Evolutionary conservation across 1,139 yeast genomes (phyloP).

Genomic region (Blastobotrys serpentis): DNA sequence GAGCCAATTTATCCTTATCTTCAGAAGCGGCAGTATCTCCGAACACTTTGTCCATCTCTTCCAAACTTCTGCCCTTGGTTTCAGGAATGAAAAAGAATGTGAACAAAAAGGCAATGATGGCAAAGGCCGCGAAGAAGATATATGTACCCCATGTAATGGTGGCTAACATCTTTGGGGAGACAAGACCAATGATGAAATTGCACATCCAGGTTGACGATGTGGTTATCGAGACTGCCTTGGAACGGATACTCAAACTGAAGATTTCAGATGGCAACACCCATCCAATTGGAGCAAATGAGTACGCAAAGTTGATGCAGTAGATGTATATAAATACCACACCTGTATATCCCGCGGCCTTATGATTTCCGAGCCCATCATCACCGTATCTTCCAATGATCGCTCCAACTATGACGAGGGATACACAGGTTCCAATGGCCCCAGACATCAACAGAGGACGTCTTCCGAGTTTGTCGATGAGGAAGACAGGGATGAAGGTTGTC

Average conservation of each 20-base stretch:
- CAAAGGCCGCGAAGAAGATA: slow-evolving; percentile 18
- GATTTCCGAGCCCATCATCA: slow-evolving; percentile 15
- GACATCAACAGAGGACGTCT: slow-evolving; percentile 57
- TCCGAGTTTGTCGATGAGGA: slow-evolving; percentile 57
- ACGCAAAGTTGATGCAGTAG: slow-evolving; percentile 40
- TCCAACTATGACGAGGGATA: slow-evolving; percentile 18
- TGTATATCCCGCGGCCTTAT: slow-evolving; percentile 47
- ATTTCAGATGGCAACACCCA: slow-evolving; percentile 76
- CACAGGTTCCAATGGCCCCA: slow-evolving; percentile 36
- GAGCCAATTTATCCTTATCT: slow-evolving; percentile 10
- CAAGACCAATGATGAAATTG: slow-evolving; percentile 69
- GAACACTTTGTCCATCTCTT: slow-evolving; percentile 63
- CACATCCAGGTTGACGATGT: slow-evolving; percentile 75
- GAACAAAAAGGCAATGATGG: slow-evolving; percentile 43
- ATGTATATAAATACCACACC: slow-evolving; percentile 68
- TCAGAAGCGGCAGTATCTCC: slow-evolving; percentile 16
- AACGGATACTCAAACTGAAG: slow-evolving; percentile 66
- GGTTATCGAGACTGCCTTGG: slow-evolving; percentile 69
- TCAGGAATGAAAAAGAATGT: slow-evolving; percentile 67
- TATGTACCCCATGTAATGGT: slow-evolving; percentile 57
- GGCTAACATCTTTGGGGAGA: slow-evolving; percentile 67
- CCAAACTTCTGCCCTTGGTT: slow-evolving; percentile 70
- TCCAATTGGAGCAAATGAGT: slow-evolving; percentile 67
- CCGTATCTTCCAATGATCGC: slow-evolving; percentile 23
- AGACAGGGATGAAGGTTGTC: slow-evolving; percentile 31